Base-by-base conservation (phyloP, 345 rosid genomes). In the Aethionema arabicum region DNA sequence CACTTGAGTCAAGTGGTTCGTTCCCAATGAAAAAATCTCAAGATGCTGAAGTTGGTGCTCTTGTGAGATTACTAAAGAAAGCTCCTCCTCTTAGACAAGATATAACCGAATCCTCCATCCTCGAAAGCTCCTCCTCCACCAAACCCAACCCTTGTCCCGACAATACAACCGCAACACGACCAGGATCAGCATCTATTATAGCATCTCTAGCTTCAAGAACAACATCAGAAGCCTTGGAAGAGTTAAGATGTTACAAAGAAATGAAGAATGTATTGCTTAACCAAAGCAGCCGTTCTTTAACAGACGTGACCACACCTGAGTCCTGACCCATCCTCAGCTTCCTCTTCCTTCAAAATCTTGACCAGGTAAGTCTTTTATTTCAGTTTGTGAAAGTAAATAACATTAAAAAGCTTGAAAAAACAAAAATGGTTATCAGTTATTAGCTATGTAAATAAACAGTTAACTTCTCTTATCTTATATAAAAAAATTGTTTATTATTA, bases 31-130 rank as follows among this genome's bases (percentile, higher is more conserved):
- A 72, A 46, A 89, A 83, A 71, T 89, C 97, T 7, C 86, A 80
- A 38, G 97, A 79, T 73, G 99, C 97, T 59, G 96, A 85, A 36
- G 95, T 93, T 57, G 96, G 99, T 75, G 90, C 84, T 35, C 85
- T 90, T 46, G 97, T 93, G 48, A 52, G 31, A 4, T 78, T 93
- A 96, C 79, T 93, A 80, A 76, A 84, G 78, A 87, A 85, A 83
- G 97, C 97, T 32, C 87, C 83, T 8, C 96, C 97, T 41, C 91
- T 93, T 12, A 76, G 76, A 31, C 90, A 84, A 74, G 95, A 82
- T 58, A 63, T 76, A 31, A 52, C 78, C 3, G 80, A 73, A 47
- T 63, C 77, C 49, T 40, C 69, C 8, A 59, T 61, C 64, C 58
- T 77, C 29, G 80, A 82, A 64, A 49, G 27, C 39, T 63, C 52